phyloP scores from a whole-genome alignment of 163 green algal genomes.

The Prototheca stagnorum region DNA sequence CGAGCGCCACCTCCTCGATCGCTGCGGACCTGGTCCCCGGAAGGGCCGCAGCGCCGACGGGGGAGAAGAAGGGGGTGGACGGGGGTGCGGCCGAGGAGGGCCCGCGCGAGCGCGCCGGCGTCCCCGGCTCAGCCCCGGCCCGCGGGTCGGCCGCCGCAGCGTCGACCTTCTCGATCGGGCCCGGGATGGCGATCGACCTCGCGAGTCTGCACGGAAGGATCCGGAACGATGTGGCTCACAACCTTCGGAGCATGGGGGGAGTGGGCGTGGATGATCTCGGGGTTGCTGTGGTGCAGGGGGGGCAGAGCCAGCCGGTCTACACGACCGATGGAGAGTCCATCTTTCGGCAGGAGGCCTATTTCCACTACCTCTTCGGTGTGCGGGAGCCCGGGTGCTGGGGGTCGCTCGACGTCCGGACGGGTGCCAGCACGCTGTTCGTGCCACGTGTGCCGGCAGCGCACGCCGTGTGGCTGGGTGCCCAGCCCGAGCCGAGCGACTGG shows the following conservation, averaged over 20 bases:
- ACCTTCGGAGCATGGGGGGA: constrained; percentile 8
- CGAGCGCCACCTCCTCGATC: too few relatives aligned
- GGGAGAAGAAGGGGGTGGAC: too few relatives aligned
- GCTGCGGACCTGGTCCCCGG: too few relatives aligned
- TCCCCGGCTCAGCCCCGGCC: too few relatives aligned
- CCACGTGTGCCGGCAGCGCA: constrained; percentile 56
- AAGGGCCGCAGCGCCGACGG: too few relatives aligned
- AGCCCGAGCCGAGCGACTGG: constrained; percentile 3
- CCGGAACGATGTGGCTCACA: constrained; percentile 14
- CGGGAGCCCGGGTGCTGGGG: constrained; percentile 56
- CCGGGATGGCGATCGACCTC: too few relatives aligned
- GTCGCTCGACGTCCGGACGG: constrained; percentile 42
- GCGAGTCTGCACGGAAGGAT: constrained; percentile 22
- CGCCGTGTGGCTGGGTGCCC: constrained; percentile 66
- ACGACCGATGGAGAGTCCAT: too few relatives aligned
- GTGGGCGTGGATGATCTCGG: constrained; percentile 20
- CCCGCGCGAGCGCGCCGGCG: too few relatives aligned
- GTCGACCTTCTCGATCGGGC: too few relatives aligned
- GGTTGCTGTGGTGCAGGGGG: constrained; percentile 34
- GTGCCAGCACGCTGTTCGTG: constrained; percentile 57
- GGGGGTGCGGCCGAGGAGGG: too few relatives aligned
- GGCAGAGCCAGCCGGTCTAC: too few relatives aligned
- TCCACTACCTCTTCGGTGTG: constrained; percentile 85
- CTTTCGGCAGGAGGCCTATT: constrained; percentile 69
- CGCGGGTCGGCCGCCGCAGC: too few relatives aligned